phyloP scores from a whole-genome alignment of 1,284 basidiomycete genomes.

The Vanrija sp. region DNA sequence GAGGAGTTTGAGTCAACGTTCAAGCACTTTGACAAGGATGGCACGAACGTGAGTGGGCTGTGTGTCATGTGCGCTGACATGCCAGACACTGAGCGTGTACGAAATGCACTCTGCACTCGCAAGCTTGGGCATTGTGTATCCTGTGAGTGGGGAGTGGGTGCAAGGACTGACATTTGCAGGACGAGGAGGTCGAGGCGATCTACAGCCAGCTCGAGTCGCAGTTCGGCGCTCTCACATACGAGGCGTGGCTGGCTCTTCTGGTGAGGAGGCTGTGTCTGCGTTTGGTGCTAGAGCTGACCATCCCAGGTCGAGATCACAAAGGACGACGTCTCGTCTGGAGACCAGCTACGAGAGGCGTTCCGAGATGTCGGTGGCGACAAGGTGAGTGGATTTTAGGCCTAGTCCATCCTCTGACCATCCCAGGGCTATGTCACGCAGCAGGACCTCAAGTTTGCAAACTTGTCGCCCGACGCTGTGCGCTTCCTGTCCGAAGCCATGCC shows the following conservation, averaged over 20 bases:
- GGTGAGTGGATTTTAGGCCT: constrained; percentile 51
- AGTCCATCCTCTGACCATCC: background rate
- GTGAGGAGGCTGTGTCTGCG: constrained; percentile 51
- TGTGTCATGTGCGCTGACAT: constrained; percentile 10
- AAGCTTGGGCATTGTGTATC: constrained; percentile 89
- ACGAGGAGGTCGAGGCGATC: constrained; percentile 81
- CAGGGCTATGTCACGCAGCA: constrained; percentile 76
- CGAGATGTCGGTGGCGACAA: constrained; percentile 86
- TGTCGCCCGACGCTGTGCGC: constrained; percentile 72
- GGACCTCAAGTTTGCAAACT: constrained; percentile 80
- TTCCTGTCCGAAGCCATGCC: constrained; percentile 62
- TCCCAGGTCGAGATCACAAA: constrained; percentile 85
- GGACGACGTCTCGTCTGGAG: constrained; percentile 81
- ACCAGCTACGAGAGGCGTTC: constrained; percentile 91
- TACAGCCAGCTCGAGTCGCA: constrained; percentile 76
- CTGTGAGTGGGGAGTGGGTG: constrained; percentile 52
- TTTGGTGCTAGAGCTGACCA: background rate
- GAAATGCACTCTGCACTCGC: constrained; percentile 92
- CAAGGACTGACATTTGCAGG: constrained; percentile 50
- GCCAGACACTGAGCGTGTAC: constrained; percentile 65
- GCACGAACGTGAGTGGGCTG: constrained; percentile 58
- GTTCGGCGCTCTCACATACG: constrained; percentile 86
- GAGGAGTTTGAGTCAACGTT: constrained; percentile 98
- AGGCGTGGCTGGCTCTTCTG: constrained; percentile 90
- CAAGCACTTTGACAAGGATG: constrained; percentile 93